Evolutionary conservation across 2,329 filamentous ascomycete genomes (phyloP).

Genomic region (Seiridium cupressi): DNA sequence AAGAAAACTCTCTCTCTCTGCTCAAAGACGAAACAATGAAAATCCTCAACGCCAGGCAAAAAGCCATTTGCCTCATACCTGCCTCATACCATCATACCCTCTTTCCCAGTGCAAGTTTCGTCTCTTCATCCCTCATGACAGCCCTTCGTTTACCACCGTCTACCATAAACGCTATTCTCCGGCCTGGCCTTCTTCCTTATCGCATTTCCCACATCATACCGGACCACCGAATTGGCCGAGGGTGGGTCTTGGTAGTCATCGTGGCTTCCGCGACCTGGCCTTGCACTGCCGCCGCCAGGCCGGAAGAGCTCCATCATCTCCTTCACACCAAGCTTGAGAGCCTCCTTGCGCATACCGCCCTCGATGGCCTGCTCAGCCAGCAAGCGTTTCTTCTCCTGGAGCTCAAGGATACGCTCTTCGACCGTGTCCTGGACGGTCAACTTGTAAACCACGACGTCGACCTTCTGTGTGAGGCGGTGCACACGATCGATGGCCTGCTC

Average conservation of each 20-base stretch:
- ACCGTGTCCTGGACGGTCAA: conserved; percentile 84
- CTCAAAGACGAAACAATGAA: too few species aligned
- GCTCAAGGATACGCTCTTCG: conserved; percentile 89
- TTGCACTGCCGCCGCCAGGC: conserved; percentile 49
- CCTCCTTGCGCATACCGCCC: conserved; percentile 66
- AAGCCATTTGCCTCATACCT: background rate
- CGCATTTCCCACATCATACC: background rate
- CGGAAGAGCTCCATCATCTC: conserved; percentile 92
- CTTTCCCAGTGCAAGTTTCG: background rate
- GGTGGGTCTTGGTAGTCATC: too few species aligned
- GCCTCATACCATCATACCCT: background rate
- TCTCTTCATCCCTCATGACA: background rate
- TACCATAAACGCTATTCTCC: conserved; percentile 39
- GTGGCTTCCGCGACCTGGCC: too few species aligned
- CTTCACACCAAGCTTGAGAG: conserved; percentile 83
- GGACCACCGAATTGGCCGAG: too few species aligned
- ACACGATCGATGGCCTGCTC: conserved; percentile 98
- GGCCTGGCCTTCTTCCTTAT: conserved; percentile 19
- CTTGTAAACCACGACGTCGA: conserved; percentile 93
- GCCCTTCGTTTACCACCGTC: conserved; percentile 33
- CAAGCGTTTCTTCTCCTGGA: conserved; percentile 91
- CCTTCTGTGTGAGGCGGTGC: conserved; percentile 94
- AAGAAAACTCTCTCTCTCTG: too few species aligned
- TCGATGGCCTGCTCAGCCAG: conserved; percentile 92
- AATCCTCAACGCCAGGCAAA: background rate